phyloP scores from a whole-genome alignment of 371 early-diverging fungal genomes.

The Enterospora canceri region DNA sequence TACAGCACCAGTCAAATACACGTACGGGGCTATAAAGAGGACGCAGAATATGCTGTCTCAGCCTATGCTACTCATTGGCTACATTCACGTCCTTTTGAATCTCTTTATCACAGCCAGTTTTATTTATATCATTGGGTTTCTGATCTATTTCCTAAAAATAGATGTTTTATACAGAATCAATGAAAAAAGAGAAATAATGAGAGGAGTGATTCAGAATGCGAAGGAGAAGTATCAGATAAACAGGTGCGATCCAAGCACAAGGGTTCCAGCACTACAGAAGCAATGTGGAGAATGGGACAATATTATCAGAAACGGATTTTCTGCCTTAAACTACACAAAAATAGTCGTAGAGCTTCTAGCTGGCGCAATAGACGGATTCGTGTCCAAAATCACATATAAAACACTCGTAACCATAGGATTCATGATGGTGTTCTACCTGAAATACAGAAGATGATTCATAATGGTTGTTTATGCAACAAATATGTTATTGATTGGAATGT shows the following conservation, averaged over 20 bases:
- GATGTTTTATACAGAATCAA: constrained; percentile 43
- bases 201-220: constrained; percentile 59
- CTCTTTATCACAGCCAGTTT: constrained; percentile 25
- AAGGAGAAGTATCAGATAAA: constrained; percentile 63
- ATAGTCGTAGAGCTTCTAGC: constrained; percentile 50
- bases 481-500: constrained; percentile 57
- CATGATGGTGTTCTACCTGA: constrained; percentile 37
- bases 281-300: constrained; percentile 66
- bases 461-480: constrained; percentile 31
- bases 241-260: constrained; percentile 61
- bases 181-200: constrained; percentile 16
- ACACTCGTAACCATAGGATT: constrained; percentile 7
- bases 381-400: constrained; percentile 37
- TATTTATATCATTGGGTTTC: constrained; percentile 26
- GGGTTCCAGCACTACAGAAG: constrained; percentile 66
- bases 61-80: constrained; percentile 27
- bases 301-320: constrained; percentile 61
- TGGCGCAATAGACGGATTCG: constrained; percentile 49
- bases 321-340: constrained; percentile 43
- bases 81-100: constrained; percentile 42
- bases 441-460: constrained; percentile 14
- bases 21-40: neutral
- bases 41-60: neutral
- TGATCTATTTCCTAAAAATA: constrained; percentile 36
- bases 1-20: neutral